Conservation (phyloP, 2,329 filamentous ascomycete genomes). For the Aureobasidium melanogenum region DNA sequence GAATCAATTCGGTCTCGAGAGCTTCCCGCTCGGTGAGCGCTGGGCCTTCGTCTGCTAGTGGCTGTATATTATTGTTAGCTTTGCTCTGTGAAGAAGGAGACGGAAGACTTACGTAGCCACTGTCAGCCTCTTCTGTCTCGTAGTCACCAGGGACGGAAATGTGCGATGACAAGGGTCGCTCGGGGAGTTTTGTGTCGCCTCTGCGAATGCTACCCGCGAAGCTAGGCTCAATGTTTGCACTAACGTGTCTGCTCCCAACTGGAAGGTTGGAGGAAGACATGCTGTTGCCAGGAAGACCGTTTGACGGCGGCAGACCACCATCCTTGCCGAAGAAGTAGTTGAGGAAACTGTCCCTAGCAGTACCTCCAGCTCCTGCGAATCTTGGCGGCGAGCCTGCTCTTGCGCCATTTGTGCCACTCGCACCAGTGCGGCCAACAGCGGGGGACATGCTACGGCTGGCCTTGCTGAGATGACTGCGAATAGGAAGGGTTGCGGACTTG, state of each 20-base stretch:
- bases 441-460: slow-evolving; percentile 74
- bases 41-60: slow-evolving; percentile 54
- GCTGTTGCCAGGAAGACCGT: neutral
- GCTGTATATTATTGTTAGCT: slow-evolving; percentile 27
- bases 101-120: slow-evolving; percentile 48
- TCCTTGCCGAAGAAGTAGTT: slow-evolving; percentile 99
- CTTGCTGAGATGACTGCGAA: slow-evolving; percentile 54
- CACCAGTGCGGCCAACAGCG: slow-evolving; percentile 48
- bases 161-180: slow-evolving; percentile 25
- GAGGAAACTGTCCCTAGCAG: slow-evolving; percentile 81
- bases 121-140: slow-evolving; percentile 34
- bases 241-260: slow-evolving; percentile 56
- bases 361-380: slow-evolving; percentile 49
- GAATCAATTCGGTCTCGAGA: slow-evolving; percentile 95
- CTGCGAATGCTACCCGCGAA: slow-evolving; percentile 75
- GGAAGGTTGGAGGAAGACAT: slow-evolving; percentile 24
- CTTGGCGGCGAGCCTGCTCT: slow-evolving; percentile 54
- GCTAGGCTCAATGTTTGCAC: slow-evolving; percentile 68
- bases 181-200: slow-evolving; percentile 48
- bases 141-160: slow-evolving; percentile 26
- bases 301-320: slow-evolving; percentile 43
- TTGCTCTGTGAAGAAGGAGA: neutral
- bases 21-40: slow-evolving; percentile 91
- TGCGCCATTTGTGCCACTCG: slow-evolving; percentile 44
- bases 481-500: slow-evolving; percentile 42